Conservation (phyloP, 2,329 filamentous ascomycete species). For the Arthroderma sp. region DNA sequence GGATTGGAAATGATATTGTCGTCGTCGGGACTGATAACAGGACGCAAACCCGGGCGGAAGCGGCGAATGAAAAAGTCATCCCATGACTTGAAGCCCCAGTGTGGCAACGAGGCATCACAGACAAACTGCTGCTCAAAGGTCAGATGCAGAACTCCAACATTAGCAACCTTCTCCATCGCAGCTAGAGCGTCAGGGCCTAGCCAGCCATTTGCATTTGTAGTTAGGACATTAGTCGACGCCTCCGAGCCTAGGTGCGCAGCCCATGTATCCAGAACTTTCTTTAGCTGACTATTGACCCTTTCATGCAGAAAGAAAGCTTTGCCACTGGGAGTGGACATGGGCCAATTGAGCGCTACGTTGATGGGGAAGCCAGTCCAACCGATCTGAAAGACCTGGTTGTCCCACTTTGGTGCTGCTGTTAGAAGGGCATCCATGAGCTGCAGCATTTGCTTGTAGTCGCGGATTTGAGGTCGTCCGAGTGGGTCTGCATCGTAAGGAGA, state of each 20-base stretch:
- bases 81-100: conserved; percentile 52
- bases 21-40: conserved; percentile 25
- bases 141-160: not conserved
- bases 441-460: not conserved
- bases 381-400: conserved; percentile 8
- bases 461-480: not conserved
- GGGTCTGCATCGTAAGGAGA: not conserved
- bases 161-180: not conserved
- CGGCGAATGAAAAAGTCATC: conserved; percentile 56
- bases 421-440: not conserved
- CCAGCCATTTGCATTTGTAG: no score
- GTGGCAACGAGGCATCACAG: conserved; percentile 36
- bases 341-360: conserved; percentile 45
- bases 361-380: conserved; percentile 44
- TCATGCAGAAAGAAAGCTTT: conserved; percentile 35
- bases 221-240: no score
- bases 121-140: not conserved
- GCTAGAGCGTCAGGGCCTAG: not conserved
- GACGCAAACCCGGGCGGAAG: conserved; percentile 42
- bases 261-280: no score
- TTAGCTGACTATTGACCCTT: no score
- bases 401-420: not conserved
- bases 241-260: no score
- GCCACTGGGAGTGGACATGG: conserved; percentile 44
- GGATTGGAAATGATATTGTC: no score